phyloP scores from a whole-genome alignment of 805 yeast genomes.

The Metschnikowia similis region DNA sequence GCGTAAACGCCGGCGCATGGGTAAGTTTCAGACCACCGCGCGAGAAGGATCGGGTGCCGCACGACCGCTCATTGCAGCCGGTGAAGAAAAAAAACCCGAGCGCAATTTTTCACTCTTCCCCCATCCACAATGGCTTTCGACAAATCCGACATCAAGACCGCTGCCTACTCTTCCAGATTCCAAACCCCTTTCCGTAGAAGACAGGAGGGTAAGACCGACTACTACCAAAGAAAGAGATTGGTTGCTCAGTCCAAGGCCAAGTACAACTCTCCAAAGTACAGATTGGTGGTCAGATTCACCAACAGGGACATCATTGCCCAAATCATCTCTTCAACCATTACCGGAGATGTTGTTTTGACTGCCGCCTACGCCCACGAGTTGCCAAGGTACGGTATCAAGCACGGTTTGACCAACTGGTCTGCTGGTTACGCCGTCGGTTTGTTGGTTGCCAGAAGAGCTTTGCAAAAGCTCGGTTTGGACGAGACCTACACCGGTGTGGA shows the following conservation, averaged over 20 bases:
- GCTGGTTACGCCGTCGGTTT: slow-evolving; percentile 99
- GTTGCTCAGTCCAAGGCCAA: slow-evolving; percentile 99
- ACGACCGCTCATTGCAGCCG: slow-evolving; percentile 13
- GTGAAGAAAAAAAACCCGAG: slow-evolving; percentile 7
- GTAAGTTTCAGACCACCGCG: not conserved
- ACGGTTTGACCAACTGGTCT: slow-evolving; percentile 99
- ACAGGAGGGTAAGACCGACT: slow-evolving; percentile 99
- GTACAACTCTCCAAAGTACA: slow-evolving; percentile 99
- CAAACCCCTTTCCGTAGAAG: slow-evolving; percentile 99
- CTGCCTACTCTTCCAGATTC: slow-evolving; percentile 98
- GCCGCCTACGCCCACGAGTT: slow-evolving; percentile 99
- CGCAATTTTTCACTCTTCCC: slow-evolving; percentile 4
- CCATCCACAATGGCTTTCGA: slow-evolving; percentile 67
- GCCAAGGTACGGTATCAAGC: slow-evolving; percentile 94
- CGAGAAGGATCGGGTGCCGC: not conserved
- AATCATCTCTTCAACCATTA: slow-evolving; percentile 92
- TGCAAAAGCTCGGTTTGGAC: slow-evolving; percentile 95
- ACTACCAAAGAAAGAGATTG: slow-evolving; percentile 99
- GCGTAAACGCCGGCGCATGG: not conserved
- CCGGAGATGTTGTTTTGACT: slow-evolving; percentile 93
- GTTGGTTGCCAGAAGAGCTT: slow-evolving; percentile 97
- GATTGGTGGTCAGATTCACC: slow-evolving; percentile 99
- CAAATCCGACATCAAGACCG: slow-evolving; percentile 59
- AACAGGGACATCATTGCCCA: slow-evolving; percentile 99
- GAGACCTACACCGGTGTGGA: slow-evolving; percentile 98